phyloP scores from a whole-genome alignment of 257 asterid genomes.

The Jacaranda mimosifolia region DNA sequence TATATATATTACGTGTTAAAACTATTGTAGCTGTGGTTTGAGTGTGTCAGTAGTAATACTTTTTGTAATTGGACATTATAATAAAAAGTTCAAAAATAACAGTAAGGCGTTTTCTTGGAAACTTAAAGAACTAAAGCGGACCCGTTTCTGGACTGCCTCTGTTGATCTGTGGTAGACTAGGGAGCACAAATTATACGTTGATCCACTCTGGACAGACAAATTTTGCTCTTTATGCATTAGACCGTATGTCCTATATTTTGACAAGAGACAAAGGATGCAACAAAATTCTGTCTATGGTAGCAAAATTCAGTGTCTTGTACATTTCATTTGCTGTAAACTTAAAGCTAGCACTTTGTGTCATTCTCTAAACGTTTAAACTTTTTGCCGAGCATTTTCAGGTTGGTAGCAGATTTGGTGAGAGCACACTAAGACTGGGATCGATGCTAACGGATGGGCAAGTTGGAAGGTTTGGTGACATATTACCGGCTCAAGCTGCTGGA shows the following conservation, averaged over 20 bases:
- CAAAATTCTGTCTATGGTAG: neutral
- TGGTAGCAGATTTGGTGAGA: conserved; percentile 98
- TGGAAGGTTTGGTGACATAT: conserved; percentile 96
- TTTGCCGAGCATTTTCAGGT: conserved; percentile 58
- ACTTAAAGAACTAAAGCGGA: neutral
- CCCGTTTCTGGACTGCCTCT: neutral
- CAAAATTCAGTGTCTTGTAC: neutral
- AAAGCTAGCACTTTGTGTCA: conserved; percentile 1
- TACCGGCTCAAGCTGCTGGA: conserved; percentile 99
- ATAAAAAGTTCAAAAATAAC: neutral
- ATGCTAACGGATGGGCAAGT: conserved; percentile 95
- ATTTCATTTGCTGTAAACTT: neutral
- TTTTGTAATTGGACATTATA: neutral
- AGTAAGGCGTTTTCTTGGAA: neutral
- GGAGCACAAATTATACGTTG: neutral
- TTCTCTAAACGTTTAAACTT: conserved; percentile 22
- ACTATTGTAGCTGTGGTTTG: conserved; percentile 11
- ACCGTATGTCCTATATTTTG: neutral
- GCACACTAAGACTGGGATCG: conserved; percentile 93
- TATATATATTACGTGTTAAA: no score
- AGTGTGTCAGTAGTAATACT: neutral
- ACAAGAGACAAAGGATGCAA: neutral
- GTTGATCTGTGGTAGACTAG: neutral
- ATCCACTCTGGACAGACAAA: neutral
- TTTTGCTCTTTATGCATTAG: neutral